Base-by-base conservation (phyloP, 164 flowering plant species). In the Vitis rupestris region DNA sequence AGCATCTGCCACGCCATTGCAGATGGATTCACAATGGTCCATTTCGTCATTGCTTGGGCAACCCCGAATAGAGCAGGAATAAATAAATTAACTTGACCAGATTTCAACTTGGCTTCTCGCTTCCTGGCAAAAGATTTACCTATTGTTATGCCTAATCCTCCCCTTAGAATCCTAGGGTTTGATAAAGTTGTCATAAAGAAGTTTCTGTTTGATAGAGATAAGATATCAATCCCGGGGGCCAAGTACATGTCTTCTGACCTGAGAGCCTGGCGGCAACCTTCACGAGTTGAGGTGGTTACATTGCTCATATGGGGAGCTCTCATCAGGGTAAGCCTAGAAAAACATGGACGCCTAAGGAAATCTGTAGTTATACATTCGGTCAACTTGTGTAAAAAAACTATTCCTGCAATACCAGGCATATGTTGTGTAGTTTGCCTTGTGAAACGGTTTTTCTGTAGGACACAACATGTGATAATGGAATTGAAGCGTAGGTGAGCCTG, bases 401-500 rank as follows among this genome's bases (percentile, higher is more conserved):
- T 19, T 19, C 19, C 1, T 19, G 19, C 19, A 19, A 19, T 19
- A 19, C 19, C 1, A 19, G 19, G 19, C 19, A 1, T 19, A 19
- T 19, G 19, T 19, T 19, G 19, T 17, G 17, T 17, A 17, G 17
- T 17, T 17, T 0, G 17, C 17, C 72, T 1, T 0, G 10, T 13
- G 72, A 69, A 1, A 15, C 52, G 9, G 66, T 61, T 52, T 1
- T 61, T 15, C 8, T 71, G 44, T 3, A 23, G 63, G 74, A 71
- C 53, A 59, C 57, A n/a, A 30, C 51, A 13, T 3, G 31, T 27
- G 69, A 59, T 2, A 31, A 12, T n/a, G 74, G 68, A n/a, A 57
- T 71, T 57, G 74, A 63, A 44, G 74, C 68, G 0, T 64, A 57
- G 62, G 69, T 64, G 17, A 64, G 58, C 59, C 58, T 71, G 59